Evolutionary conservation across 2,329 filamentous ascomycete genomes (phyloP).

Genomic region (Fusarium lyarnte): DNA sequence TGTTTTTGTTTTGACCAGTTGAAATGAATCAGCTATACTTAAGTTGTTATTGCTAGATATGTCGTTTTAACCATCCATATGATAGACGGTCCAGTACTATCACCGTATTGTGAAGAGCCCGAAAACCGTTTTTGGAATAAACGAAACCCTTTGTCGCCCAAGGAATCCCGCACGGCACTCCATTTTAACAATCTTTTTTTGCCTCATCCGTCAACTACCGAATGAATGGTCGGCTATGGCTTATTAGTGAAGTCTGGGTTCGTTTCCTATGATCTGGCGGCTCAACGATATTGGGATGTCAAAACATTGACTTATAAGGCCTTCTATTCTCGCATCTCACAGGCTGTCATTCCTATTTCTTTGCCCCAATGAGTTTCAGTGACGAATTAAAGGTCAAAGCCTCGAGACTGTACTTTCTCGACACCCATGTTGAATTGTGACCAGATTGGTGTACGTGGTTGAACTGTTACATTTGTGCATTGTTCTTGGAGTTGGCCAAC

Average conservation of each 20-base stretch:
- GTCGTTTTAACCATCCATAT: neutral
- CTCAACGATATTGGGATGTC: neutral
- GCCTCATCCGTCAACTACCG: neutral
- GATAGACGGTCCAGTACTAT: neutral
- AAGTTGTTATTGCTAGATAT: neutral
- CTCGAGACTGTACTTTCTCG: neutral
- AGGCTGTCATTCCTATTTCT: slow-evolving; percentile 11
- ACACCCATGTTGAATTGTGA: neutral
- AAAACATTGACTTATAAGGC: neutral
- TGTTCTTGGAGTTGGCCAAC: neutral
- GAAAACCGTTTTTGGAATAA: neutral
- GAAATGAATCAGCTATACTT: neutral
- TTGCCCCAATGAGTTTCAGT: neutral
- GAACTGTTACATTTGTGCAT: neutral
- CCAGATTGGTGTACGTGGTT: neutral
- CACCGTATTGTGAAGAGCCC: neutral
- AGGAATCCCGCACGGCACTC: neutral
- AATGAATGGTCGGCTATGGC: neutral
- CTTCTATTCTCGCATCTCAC: neutral
- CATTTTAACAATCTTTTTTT: neutral
- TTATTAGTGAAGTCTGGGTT: neutral
- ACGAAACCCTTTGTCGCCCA: neutral
- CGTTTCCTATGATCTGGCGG: neutral
- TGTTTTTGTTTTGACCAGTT: neutral
- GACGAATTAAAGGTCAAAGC: neutral